These are phyloP conservation scores for Jackrogersella minutella DNA, from an alignment of 495 filamentous ascomycete species.

Conservation along the genomic window DNA sequence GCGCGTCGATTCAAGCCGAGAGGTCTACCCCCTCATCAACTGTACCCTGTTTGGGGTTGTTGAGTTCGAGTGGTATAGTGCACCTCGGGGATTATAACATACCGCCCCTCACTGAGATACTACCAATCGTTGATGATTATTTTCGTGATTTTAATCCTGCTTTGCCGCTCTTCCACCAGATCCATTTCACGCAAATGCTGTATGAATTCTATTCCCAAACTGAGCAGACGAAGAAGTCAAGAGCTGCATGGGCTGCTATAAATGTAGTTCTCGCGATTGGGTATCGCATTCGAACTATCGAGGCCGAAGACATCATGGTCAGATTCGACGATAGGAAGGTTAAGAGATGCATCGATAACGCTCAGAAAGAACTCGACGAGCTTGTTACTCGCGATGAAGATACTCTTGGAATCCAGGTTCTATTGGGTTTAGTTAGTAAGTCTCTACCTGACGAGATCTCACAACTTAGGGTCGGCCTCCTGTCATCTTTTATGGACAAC, in stretches of 20 bases:
- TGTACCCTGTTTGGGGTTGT: neutral
- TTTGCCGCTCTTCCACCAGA: constrained; percentile 45
- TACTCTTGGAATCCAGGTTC: constrained; percentile 41
- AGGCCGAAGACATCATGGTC: constrained; percentile 23
- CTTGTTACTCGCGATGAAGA: constrained; percentile 45
- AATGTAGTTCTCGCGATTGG: constrained; percentile 46
- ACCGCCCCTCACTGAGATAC: constrained; percentile 40
- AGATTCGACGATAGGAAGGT: constrained; percentile 33
- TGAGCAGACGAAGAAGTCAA: constrained; percentile 19
- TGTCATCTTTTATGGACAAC: neutral
- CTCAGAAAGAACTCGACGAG: constrained; percentile 44
- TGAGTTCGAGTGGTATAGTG: neutral
- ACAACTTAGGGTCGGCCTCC: neutral
- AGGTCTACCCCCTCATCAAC: neutral
- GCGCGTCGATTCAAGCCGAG: constrained; percentile 1
- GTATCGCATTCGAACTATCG: constrained; percentile 27
- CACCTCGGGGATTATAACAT: constrained; percentile 14
- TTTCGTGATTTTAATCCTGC: constrained; percentile 45
- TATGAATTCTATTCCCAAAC: constrained; percentile 37
- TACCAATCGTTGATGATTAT: constrained; percentile 42
- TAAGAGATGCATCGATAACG: constrained; percentile 42
- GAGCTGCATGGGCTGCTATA: constrained; percentile 40
- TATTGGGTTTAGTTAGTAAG: constrained; percentile 46
- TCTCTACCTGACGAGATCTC: neutral
- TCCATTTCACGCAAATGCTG: constrained; percentile 38